Evolutionary conservation across 495 filamentous ascomycete species (phyloP).

Genomic region (Usnea hakonensis): DNA sequence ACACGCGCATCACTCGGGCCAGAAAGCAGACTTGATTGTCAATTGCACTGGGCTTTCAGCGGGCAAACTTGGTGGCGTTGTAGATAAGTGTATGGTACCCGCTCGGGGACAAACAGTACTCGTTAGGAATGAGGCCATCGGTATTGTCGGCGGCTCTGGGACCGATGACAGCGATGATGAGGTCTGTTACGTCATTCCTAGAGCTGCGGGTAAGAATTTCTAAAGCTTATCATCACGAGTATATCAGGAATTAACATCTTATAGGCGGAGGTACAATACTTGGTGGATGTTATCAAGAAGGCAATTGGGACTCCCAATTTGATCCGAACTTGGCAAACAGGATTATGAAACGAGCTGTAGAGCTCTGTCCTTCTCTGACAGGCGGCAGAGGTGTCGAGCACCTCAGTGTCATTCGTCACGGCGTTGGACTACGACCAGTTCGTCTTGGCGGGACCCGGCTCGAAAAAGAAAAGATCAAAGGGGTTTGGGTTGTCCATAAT

Average conservation of each 20-base stretch:
- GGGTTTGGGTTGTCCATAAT: slow-evolving; percentile 79
- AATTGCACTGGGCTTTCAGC: slow-evolving; percentile 83
- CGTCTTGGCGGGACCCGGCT: slow-evolving; percentile 69
- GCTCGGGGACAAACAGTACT: slow-evolving; percentile 82
- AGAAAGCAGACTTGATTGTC: slow-evolving; percentile 61
- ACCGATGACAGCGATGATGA: slow-evolving; percentile 78
- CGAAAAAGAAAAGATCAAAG: slow-evolving; percentile 68
- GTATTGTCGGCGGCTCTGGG: slow-evolving; percentile 63
- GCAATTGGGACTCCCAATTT: slow-evolving; percentile 72
- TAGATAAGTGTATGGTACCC: slow-evolving; percentile 65
- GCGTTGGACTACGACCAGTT: slow-evolving; percentile 76
- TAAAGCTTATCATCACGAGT: not conserved
- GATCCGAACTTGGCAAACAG: slow-evolving; percentile 74
- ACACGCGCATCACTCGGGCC: slow-evolving; percentile 52
- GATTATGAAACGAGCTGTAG: slow-evolving; percentile 82
- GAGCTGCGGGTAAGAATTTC: slow-evolving; percentile 55
- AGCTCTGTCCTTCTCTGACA: slow-evolving; percentile 63
- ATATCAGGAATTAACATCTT: not conserved
- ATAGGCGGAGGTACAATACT: slow-evolving; percentile 66
- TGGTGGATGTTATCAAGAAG: slow-evolving; percentile 78
- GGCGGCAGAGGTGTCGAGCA: slow-evolving; percentile 71
- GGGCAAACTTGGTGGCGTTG: slow-evolving; percentile 69
- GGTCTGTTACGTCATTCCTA: slow-evolving; percentile 79
- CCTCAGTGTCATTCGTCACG: slow-evolving; percentile 79
- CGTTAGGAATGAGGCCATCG: slow-evolving; percentile 71